phyloP scores from a whole-genome alignment of 1,139 yeast genomes.

The Yamadazyma jaroonii region DNA sequence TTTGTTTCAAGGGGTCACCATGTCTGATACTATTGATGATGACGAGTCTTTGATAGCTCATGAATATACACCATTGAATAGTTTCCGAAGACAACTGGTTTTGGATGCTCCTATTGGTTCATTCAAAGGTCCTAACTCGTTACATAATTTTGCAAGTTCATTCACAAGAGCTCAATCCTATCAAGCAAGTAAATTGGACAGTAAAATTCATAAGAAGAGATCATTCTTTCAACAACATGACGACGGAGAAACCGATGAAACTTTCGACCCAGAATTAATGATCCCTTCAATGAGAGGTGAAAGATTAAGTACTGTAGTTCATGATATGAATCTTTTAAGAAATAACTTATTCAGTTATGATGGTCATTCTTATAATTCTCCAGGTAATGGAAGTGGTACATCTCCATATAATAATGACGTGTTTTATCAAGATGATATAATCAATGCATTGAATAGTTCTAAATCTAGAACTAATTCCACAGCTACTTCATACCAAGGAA shows the following conservation, averaged over 20 bases:
- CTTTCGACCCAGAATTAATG: constrained; percentile 70
- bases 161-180: constrained; percentile 48
- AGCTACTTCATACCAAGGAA: constrained; percentile 15
- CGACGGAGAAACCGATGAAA: constrained; percentile 32
- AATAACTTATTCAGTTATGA: constrained; percentile 25
- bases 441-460: constrained; percentile 25
- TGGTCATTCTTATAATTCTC: constrained; percentile 5
- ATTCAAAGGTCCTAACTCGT: constrained; percentile 45
- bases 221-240: constrained; percentile 32
- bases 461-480: constrained; percentile 32
- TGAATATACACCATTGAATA: constrained; percentile 20
- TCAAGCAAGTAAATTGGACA: constrained; percentile 44
- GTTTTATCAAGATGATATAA: constrained; percentile 40
- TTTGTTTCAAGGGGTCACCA: too few relatives aligned
- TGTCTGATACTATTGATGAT: constrained; percentile 2
- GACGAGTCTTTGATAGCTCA: constrained; percentile 1
- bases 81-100: constrained; percentile 26
- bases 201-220: constrained; percentile 41
- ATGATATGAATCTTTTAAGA: constrained; percentile 25
- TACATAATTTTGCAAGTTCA: constrained; percentile 47
- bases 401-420: constrained; percentile 26
- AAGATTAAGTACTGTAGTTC: constrained; percentile 55
- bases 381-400: constrained; percentile 8
- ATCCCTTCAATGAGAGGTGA: constrained; percentile 66
- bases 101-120: constrained; percentile 45